Evolutionary conservation across 495 filamentous ascomycete genomes (phyloP).

Genomic region (Neurospora terricola): DNA sequence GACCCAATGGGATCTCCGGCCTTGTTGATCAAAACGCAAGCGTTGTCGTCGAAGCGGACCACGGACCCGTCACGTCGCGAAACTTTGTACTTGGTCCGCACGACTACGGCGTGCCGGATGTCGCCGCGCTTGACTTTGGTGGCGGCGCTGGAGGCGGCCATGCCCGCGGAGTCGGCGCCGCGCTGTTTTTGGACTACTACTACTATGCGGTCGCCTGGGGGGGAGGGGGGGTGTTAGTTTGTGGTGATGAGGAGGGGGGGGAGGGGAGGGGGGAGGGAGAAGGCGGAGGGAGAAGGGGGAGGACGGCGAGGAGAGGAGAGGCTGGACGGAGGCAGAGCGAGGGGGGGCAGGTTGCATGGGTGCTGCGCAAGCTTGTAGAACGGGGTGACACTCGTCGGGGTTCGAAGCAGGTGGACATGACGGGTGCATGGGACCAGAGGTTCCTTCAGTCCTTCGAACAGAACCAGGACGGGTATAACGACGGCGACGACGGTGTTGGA

Average conservation of each 20-base stretch:
- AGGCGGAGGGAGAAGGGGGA: background rate
- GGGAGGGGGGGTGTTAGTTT: background rate
- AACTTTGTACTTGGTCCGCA: slow-evolving; percentile 79
- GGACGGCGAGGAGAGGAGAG: background rate
- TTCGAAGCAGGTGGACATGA: background rate
- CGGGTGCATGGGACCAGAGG: background rate
- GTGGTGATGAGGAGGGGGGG: no score
- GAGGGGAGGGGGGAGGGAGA: no score
- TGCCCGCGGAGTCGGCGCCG: slow-evolving; percentile 41
- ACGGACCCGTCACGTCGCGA: slow-evolving; percentile 79
- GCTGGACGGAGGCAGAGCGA: no score
- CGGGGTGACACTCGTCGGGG: background rate
- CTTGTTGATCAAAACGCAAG: slow-evolving; percentile 96
- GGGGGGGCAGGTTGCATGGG: background rate
- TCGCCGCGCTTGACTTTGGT: slow-evolving; percentile 95
- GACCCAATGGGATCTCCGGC: slow-evolving; percentile 90
- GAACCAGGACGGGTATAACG: background rate
- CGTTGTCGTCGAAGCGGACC: slow-evolving; percentile 94
- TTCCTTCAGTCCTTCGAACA: background rate
- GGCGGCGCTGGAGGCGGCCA: slow-evolving; percentile 51
- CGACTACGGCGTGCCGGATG: slow-evolving; percentile 91
- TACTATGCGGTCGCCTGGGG: slow-evolving; percentile 85
- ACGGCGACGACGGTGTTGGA: background rate
- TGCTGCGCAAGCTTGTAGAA: background rate
- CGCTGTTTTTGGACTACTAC: slow-evolving; percentile 96